Conservation (phyloP, 1,284 basidiomycete species). For the Rhodotorula sp. region DNA sequence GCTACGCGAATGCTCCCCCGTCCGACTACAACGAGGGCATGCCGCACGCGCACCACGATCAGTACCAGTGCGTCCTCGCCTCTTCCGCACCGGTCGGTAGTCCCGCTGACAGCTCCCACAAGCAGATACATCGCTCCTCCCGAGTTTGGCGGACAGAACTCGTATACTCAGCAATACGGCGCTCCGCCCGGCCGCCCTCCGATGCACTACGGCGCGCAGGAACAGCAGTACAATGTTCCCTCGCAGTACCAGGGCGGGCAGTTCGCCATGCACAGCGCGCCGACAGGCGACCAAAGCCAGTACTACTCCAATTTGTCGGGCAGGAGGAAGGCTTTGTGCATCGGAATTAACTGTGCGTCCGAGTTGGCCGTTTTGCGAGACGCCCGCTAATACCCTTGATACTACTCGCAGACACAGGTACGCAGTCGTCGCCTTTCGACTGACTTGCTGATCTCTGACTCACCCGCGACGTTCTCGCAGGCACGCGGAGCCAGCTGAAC, state of each 20-base stretch:
- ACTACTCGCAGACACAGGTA: too few species aligned
- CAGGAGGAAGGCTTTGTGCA: conserved; percentile 40
- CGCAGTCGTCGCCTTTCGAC: too few species aligned
- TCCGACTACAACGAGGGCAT: conserved; percentile 9
- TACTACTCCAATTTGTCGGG: conserved; percentile 45
- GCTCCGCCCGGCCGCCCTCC: conserved; percentile 25
- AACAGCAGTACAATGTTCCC: conserved; percentile 31
- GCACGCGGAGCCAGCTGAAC: conserved; percentile 55
- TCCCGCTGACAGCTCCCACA: neutral
- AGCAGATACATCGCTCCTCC: conserved; percentile 28
- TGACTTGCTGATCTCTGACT: too few species aligned
- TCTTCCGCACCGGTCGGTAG: too few species aligned
- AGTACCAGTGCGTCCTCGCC: conserved; percentile 19
- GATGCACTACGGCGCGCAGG: conserved; percentile 36
- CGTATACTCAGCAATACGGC: conserved; percentile 22
- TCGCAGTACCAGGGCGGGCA: conserved; percentile 40
- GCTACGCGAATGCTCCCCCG: conserved; percentile 1
- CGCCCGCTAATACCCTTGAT: too few species aligned
- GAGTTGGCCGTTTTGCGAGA: too few species aligned
- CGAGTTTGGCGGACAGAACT: conserved; percentile 6
- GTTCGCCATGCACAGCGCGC: conserved; percentile 34
- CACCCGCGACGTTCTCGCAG: too few species aligned
- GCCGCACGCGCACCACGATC: conserved; percentile 19
- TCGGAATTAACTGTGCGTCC: conserved; percentile 49
- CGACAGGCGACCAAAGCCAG: conserved; percentile 14